These are phyloP conservation scores for Fagopyrum tataricum DNA, from an alignment of 148 eudicot genomes.

Conservation along the genomic window DNA sequence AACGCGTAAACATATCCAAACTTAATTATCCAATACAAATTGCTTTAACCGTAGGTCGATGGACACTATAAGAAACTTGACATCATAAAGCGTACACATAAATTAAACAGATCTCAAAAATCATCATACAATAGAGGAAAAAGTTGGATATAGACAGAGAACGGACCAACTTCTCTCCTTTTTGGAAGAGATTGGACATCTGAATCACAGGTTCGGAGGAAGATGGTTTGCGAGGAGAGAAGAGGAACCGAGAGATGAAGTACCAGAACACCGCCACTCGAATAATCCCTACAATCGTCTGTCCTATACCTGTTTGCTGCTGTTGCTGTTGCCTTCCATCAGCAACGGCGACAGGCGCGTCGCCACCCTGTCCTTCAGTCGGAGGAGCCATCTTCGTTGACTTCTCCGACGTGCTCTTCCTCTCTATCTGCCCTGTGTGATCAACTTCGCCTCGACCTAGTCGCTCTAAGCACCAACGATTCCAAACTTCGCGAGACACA, in stretches of 20 bases:
- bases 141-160: not conserved
- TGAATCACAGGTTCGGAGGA: slow-evolving; percentile 47
- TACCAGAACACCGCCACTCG: slow-evolving; percentile 81
- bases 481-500: not conserved
- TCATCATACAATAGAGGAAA: not conserved
- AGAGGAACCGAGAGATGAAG: slow-evolving; percentile 80
- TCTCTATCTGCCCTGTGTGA: not conserved
- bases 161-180: slow-evolving; percentile 69
- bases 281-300: slow-evolving; percentile 58
- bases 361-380: slow-evolving; percentile 27
- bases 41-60: not conserved
- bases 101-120: not conserved
- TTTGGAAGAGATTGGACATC: slow-evolving; percentile 79
- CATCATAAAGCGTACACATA: not conserved
- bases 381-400: slow-evolving; percentile 55
- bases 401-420: not conserved
- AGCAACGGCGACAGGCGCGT: slow-evolving; percentile 6
- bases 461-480: not conserved
- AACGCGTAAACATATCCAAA: not conserved
- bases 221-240: slow-evolving; percentile 49
- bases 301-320: slow-evolving; percentile 39
- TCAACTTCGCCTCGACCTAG: slow-evolving; percentile 11
- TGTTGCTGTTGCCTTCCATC: slow-evolving; percentile 29
- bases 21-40: not conserved
- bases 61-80: not conserved